A percentile compares a stretch with the other conserved stretches of the same genome.
Evolutionary conservation across 352 stramenopile species (phyloP).

Genomic region (Thalassiosira livingstoniorum): DNA sequence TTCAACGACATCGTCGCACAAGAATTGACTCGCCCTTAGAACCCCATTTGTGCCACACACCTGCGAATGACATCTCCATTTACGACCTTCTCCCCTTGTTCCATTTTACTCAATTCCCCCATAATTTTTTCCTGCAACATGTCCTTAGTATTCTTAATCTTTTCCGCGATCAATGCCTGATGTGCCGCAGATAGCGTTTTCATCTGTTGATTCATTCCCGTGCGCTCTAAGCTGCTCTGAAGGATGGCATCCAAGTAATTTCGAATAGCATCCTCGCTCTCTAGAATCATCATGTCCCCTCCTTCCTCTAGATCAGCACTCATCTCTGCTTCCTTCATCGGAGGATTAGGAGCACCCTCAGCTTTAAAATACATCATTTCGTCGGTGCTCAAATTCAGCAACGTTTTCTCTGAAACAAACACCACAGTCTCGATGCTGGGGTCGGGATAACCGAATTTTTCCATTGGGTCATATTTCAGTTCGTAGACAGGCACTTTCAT

Average conservation of each 20-base stretch:
- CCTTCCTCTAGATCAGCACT: slow-evolving; percentile 1
- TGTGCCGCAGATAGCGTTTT: slow-evolving; percentile 19
- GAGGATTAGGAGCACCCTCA: slow-evolving; percentile 15
- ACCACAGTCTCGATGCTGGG: slow-evolving; percentile 30
- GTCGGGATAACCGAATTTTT: slow-evolving; percentile 23
- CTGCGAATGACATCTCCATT: slow-evolving; percentile 47
- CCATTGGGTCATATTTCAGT: slow-evolving; percentile 40
- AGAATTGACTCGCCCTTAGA: too few species aligned
- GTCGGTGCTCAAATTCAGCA: slow-evolving; percentile 36
- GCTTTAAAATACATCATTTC: slow-evolving; percentile 35
- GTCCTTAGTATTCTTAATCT: slow-evolving; percentile 24
- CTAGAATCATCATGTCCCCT: not conserved
- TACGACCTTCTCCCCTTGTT: slow-evolving; percentile 33
- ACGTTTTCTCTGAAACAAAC: slow-evolving; percentile 14
- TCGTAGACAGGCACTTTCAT: slow-evolving; percentile 27
- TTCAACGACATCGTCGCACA: too few species aligned
- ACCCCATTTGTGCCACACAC: slow-evolving; percentile 45
- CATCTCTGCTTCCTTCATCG: too few species aligned
- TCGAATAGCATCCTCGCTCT: slow-evolving; percentile 24
- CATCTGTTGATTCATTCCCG: slow-evolving; percentile 36
- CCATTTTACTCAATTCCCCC: slow-evolving; percentile 45
- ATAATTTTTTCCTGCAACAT: slow-evolving; percentile 38
- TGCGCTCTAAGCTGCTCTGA: slow-evolving; percentile 24
- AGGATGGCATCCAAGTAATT: slow-evolving; percentile 49
- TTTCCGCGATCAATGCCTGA: slow-evolving; percentile 36